Evolutionary conservation across 2,329 filamentous ascomycete genomes (phyloP).

Genomic region (Incumbomyces delicatus): DNA sequence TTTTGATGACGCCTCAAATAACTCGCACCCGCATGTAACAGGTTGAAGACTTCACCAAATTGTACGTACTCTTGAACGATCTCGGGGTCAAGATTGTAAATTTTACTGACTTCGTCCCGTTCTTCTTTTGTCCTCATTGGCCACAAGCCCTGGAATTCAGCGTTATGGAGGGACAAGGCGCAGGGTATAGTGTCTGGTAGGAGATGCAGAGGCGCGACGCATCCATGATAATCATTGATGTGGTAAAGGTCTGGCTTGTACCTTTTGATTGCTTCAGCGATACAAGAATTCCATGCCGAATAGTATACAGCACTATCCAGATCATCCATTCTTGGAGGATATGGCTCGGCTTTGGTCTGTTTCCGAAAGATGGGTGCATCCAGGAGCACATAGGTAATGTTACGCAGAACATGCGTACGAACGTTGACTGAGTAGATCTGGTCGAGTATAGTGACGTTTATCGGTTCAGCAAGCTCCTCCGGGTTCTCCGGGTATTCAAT

Average conservation of each 20-base stretch:
- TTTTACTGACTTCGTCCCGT: constrained; percentile 44
- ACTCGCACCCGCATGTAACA: constrained; percentile 47
- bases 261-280: constrained; percentile 45
- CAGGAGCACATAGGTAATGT: constrained; percentile 51
- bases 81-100: constrained; percentile 45
- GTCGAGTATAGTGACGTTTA: constrained; percentile 46
- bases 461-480: constrained; percentile 36
- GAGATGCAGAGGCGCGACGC: constrained; percentile 46
- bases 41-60: constrained; percentile 51
- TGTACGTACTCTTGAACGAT: constrained; percentile 47
- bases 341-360: constrained; percentile 47
- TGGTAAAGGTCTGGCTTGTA: constrained; percentile 46
- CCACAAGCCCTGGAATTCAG: constrained; percentile 52
- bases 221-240: constrained; percentile 48
- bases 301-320: constrained; percentile 50
- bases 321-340: constrained; percentile 52
- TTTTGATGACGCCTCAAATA: constrained; percentile 51
- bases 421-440: constrained; percentile 44
- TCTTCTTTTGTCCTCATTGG: constrained; percentile 46
- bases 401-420: constrained; percentile 45
- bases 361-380: constrained; percentile 49
- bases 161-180: constrained; percentile 49
- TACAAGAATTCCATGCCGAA: constrained; percentile 52
- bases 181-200: constrained; percentile 45
- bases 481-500: constrained; percentile 41